Base-by-base conservation (phyloP, 2,329 filamentous ascomycete genomes). In the Microsporum ferrugineum region DNA sequence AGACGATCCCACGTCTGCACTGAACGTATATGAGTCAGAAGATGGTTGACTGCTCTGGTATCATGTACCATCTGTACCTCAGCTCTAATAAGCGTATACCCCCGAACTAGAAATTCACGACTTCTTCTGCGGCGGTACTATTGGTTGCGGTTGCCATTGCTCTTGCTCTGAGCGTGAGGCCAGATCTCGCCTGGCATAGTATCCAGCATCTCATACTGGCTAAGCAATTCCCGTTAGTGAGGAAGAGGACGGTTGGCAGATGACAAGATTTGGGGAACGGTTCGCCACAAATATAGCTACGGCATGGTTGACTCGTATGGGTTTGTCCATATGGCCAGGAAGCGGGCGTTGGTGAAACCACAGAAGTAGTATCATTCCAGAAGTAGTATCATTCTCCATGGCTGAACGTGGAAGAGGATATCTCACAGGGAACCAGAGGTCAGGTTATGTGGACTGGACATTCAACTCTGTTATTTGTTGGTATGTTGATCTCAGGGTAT, bases 391-490 rank as follows among this genome's bases (percentile, higher is more conserved):
- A 88, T 73, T 95, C 91, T 10, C 92, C 94, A 0, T 96, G 94
- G 91, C 82, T 96, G 65, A 89, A 94, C 67, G 89, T 99, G 63
- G 87, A 91, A 69, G 83, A 91, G 70, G 76, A 78, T 1, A 91
- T 99, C 64, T 94, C 94, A 0, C 86, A 99, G 74, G 94, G 91
- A 57, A 79, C 88, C 31, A 75, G 88, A 60, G 94, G 94, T 74
- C 76, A 23, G 94, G 94, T 5, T 99, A 97, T 72, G 78, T 86
- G 41, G 90, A 97, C 75, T 99, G 94, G 94, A 96, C 92, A 0
- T 99, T 99, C 69, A 99, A 99, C 94, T 95, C 87, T 64, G 94
- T 99, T 39, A 91, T 87, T 65, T 94, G 99, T 72, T 99, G 91
- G 89, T 91, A 80, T 75, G 86, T 75, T 43, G 39, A 14, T 43